Conservation (phyloP, 176 grass and related monocot species). For the Oryza meyeriana region DNA sequence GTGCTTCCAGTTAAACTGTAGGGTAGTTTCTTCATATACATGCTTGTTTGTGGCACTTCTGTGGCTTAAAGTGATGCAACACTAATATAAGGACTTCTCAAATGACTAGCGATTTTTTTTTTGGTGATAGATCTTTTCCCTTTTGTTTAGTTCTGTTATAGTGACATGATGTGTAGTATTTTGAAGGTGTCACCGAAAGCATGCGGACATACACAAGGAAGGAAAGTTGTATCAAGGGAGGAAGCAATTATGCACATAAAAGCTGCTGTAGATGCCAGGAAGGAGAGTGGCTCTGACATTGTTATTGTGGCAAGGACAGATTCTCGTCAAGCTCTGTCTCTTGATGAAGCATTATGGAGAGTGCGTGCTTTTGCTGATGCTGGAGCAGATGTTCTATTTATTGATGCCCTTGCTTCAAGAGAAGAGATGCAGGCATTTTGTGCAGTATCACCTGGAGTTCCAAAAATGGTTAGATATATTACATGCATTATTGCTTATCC, state of each 20-base stretch:
- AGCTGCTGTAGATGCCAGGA: constrained; percentile 87
- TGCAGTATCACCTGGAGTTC: constrained; percentile 69
- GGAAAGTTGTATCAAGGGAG: constrained; percentile 88
- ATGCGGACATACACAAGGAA: constrained; percentile 89
- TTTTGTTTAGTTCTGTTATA: not conserved
- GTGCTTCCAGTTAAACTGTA: not conserved
- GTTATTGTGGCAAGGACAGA: constrained; percentile 92
- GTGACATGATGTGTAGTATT: constrained; percentile 49
- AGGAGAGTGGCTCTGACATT: constrained; percentile 91
- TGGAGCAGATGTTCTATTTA: constrained; percentile 90
- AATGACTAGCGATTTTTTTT: not conserved
- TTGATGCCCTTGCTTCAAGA: constrained; percentile 91
- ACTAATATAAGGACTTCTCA: not conserved
- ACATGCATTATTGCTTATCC: not conserved
- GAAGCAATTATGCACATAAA: constrained; percentile 90
- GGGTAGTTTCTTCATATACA: not conserved
- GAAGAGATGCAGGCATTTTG: constrained; percentile 92
- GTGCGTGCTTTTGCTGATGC: constrained; percentile 84
- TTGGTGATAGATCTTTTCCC: not conserved
- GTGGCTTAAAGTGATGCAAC: not conserved
- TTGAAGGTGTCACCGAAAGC: constrained; percentile 97
- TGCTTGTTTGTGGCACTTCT: not conserved
- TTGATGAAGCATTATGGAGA: constrained; percentile 84
- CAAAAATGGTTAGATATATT: constrained; percentile 79
- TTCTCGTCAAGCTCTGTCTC: constrained; percentile 84